These are phyloP conservation scores for Epichloe baconii DNA, from an alignment of 2,329 filamentous ascomycete species.

Conservation along the genomic window DNA sequence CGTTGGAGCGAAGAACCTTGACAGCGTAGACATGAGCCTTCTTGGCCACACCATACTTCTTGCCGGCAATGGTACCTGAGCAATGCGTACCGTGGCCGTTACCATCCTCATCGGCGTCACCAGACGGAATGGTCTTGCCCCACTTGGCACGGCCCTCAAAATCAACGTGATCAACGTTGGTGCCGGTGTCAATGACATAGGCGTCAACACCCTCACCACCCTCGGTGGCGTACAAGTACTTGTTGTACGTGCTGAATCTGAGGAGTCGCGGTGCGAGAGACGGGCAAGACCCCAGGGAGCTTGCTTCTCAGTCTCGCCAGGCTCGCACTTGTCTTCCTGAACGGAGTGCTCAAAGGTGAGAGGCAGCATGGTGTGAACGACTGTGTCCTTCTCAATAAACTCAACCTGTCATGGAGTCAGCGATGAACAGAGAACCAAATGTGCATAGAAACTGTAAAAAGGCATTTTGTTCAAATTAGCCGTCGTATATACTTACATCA, in stretches of 20 bases:
- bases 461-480: neutral
- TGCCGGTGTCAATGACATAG: slow-evolving; percentile 97
- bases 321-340: slow-evolving; percentile 28
- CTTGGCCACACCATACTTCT: slow-evolving; percentile 99
- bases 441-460: neutral
- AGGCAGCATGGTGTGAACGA: slow-evolving; percentile 67
- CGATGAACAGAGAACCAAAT: neutral
- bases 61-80: slow-evolving; percentile 93
- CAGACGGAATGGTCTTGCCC: slow-evolving; percentile 88
- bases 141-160: slow-evolving; percentile 92
- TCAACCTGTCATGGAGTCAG: slow-evolving; percentile 53
- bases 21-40: slow-evolving; percentile 94
- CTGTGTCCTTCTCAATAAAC: slow-evolving; percentile 87
- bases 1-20: slow-evolving; percentile 96
- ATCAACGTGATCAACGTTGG: slow-evolving; percentile 86
- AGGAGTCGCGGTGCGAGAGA: slow-evolving; percentile 89
- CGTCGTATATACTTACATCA: slow-evolving; percentile 60
- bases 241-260: slow-evolving; percentile 90
- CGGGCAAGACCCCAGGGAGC: slow-evolving; percentile 98
- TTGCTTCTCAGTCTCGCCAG: slow-evolving; percentile 63
- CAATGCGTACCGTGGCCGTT: slow-evolving; percentile 99
- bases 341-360: slow-evolving; percentile 26
- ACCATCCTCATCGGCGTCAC: slow-evolving; percentile 80
- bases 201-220: slow-evolving; percentile 97
- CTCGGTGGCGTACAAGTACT: slow-evolving; percentile 84